Evolutionary conservation across 306 rosid genomes (phyloP).

Genomic region (Bauhinia variegata): DNA sequence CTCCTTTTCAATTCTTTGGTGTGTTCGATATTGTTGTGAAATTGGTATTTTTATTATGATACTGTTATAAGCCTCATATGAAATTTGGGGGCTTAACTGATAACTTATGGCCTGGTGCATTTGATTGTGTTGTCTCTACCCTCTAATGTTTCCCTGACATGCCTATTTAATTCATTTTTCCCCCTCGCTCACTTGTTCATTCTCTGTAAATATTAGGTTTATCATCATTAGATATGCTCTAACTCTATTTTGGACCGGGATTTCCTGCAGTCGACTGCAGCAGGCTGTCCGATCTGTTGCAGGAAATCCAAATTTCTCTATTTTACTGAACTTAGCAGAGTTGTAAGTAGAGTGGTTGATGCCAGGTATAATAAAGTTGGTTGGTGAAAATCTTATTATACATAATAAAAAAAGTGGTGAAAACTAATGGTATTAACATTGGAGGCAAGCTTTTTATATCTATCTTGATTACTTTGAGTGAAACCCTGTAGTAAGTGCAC

Average conservation of each 20-base stretch:
- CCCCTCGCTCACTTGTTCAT: neutral
- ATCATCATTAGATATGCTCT: neutral
- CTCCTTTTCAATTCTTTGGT: neutral
- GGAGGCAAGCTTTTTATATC: too few species aligned
- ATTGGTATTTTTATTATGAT: neutral
- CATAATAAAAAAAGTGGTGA: too few species aligned
- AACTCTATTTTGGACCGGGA: constrained; percentile 8
- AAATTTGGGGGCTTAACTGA: neutral
- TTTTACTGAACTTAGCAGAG: too few species aligned
- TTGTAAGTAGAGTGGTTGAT: neutral
- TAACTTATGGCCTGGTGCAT: neutral
- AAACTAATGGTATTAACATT: neutral
- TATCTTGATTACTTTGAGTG: neutral
- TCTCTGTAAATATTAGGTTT: neutral
- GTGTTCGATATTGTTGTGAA: neutral
- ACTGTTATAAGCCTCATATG: neutral
- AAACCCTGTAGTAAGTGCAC: neutral
- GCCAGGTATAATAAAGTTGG: neutral
- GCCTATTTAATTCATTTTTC: neutral
- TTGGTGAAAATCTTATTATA: too few species aligned
- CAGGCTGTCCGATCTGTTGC: too few species aligned
- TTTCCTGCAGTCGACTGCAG: too few species aligned
- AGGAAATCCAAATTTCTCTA: too few species aligned
- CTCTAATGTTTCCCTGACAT: neutral
- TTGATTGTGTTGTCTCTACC: constrained; percentile 9